These are phyloP conservation scores for Rhodotorula sp. DNA, from an alignment of 1,284 basidiomycete species.

Conservation along the genomic window DNA sequence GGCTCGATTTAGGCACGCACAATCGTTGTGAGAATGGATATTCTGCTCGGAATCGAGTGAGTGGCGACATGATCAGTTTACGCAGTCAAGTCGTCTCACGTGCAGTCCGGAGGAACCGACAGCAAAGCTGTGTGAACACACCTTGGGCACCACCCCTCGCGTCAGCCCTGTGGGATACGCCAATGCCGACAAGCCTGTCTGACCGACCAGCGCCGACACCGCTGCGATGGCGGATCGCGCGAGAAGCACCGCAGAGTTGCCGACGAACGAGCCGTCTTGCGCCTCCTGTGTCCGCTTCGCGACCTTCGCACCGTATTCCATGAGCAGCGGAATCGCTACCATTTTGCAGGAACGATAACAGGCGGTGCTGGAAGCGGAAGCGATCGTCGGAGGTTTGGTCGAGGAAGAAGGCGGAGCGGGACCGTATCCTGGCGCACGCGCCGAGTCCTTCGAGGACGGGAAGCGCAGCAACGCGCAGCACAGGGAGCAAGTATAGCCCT, in stretches of 20 bases:
- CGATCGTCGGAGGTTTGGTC: background rate
- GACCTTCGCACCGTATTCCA: background rate
- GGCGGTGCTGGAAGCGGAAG: no score
- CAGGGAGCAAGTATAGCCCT: no score
- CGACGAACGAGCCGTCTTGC: background rate
- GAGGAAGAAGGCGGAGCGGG: background rate
- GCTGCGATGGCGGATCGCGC: constrained; percentile 14
- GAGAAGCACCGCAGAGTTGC: constrained; percentile 5
- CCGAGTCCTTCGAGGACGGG: no score
- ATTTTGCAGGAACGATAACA: no score
- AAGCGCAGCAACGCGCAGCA: no score
- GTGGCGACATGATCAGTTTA: background rate
- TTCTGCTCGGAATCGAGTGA: background rate
- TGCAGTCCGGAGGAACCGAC: background rate
- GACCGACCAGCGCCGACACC: constrained; percentile 5
- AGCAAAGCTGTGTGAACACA: background rate
- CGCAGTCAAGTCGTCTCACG: background rate
- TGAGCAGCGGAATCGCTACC: no score
- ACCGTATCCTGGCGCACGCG: no score
- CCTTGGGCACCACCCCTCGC: constrained; percentile 16
- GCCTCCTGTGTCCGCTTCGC: background rate
- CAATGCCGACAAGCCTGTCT: constrained; percentile 1
- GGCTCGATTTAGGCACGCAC: background rate
- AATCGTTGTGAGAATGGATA: constrained; percentile 36
- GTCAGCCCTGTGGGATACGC: constrained; percentile 22